phyloP scores from a whole-genome alignment of 495 filamentous ascomycete species.

The Aspergillus sclerotioniger region DNA sequence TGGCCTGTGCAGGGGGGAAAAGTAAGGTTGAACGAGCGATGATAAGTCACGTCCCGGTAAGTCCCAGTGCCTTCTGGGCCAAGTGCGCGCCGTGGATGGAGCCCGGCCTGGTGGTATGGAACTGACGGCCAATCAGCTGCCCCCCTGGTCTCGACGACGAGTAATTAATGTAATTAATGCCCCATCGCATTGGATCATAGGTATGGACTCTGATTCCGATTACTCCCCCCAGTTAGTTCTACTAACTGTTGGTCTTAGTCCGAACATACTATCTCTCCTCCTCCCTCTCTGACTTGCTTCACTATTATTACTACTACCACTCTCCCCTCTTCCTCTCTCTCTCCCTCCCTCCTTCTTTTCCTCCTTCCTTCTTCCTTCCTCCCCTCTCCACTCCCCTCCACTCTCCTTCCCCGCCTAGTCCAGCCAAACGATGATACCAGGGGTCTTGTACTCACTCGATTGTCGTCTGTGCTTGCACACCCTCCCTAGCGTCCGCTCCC shows the following conservation, averaged over 20 bases:
- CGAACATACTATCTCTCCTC: conserved; percentile 2
- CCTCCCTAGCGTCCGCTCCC: conserved; percentile 34
- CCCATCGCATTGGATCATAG: conserved; percentile 7
- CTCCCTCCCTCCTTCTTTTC: conserved; percentile 7
- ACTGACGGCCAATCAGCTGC: conserved; percentile 2
- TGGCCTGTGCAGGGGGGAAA: conserved; percentile 4
- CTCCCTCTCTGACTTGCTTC: conserved; percentile 6
- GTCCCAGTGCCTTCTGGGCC: background rate
- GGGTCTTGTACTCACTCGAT: conserved; percentile 19
- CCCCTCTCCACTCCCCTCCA: conserved; percentile 10
- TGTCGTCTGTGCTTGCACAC: conserved; percentile 39
- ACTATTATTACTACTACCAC: no score
- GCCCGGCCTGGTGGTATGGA: conserved; percentile 1
- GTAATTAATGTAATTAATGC: conserved; percentile 1
- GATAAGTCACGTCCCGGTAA: background rate
- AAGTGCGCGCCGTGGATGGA: background rate
- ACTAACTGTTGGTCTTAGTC: conserved; percentile 5
- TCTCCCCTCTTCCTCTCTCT: conserved; percentile 2
- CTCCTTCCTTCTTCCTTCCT: conserved; percentile 7
- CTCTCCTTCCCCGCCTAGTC: conserved; percentile 12
- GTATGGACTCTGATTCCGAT: conserved; percentile 8
- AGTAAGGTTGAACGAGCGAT: background rate
- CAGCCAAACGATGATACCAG: conserved; percentile 30
- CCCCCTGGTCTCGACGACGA: background rate
- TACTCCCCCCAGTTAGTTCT: conserved; percentile 4